These are phyloP conservation scores for Phytophthora ohioensis DNA, from an alignment of 352 stramenopile genomes.

Conservation along the genomic window DNA sequence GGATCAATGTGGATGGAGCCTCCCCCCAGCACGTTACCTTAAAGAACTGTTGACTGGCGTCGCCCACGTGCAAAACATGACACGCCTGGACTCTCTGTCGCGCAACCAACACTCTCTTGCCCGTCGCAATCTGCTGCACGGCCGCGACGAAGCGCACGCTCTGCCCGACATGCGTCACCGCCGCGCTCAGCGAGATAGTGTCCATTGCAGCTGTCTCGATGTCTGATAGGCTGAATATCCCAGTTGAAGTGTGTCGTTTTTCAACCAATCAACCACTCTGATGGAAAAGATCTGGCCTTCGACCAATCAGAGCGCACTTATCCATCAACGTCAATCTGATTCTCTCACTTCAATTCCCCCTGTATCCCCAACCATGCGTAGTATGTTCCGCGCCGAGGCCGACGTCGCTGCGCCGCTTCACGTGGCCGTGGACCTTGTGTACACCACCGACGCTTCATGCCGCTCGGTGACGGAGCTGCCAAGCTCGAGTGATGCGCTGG, in stretches of 20 bases:
- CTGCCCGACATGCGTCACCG: slow-evolving; percentile 34
- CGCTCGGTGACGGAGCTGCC: slow-evolving; percentile 30
- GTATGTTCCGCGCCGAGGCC: slow-evolving; percentile 24
- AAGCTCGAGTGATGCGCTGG: slow-evolving; percentile 34
- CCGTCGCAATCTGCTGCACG: slow-evolving; percentile 55
- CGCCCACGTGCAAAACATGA: slow-evolving; percentile 59
- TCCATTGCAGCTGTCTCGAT: slow-evolving; percentile 7
- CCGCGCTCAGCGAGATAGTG: slow-evolving; percentile 34
- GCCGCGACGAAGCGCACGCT: slow-evolving; percentile 55
- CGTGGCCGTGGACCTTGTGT: slow-evolving; percentile 45
- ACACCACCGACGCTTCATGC: slow-evolving; percentile 38
- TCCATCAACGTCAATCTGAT: slow-evolving; percentile 23
- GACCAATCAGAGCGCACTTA: slow-evolving; percentile 27
- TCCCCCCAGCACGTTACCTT: slow-evolving; percentile 65
- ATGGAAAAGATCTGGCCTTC: slow-evolving; percentile 23
- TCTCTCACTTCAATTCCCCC: slow-evolving; percentile 37
- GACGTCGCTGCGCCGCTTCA: slow-evolving; percentile 11
- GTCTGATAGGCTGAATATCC: slow-evolving; percentile 16
- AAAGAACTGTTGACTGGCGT: slow-evolving; percentile 59
- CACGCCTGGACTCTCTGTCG: slow-evolving; percentile 45
- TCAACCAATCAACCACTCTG: slow-evolving; percentile 14
- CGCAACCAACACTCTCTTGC: slow-evolving; percentile 41
- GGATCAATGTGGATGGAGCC: slow-evolving; percentile 46
- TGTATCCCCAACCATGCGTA: slow-evolving; percentile 4
- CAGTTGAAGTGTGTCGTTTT: slow-evolving; percentile 32